These are phyloP conservation scores for Rubia peregrina DNA, from an alignment of 305 asterid species.

Conservation along the genomic window DNA sequence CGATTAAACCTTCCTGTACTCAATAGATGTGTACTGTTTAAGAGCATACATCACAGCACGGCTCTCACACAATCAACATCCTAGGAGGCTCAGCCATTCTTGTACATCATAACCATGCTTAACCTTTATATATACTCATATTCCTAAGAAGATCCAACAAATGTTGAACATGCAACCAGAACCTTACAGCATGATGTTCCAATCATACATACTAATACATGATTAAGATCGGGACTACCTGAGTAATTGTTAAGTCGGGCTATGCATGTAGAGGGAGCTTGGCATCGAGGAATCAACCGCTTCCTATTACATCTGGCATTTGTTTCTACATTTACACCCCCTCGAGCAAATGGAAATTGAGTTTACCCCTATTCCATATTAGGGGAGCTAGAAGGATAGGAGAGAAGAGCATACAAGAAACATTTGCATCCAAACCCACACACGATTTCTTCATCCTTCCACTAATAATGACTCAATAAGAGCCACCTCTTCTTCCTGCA, in stretches of 20 bases:
- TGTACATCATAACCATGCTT: not conserved
- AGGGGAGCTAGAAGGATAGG: not conserved
- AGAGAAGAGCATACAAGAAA: slow-evolving; percentile 7
- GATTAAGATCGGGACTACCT: not conserved
- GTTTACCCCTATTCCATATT: not conserved
- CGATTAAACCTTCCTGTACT: too few species aligned
- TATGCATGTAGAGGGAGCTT: not conserved
- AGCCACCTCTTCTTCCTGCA: slow-evolving; percentile 93
- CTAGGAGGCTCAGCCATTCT: too few species aligned
- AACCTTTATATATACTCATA: not conserved
- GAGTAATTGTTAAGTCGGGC: not conserved
- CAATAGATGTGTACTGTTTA: too few species aligned
- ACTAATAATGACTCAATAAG: slow-evolving; percentile 81
- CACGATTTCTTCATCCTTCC: slow-evolving; percentile 34
- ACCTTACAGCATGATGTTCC: too few species aligned
- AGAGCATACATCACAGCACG: too few species aligned
- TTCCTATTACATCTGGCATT: not conserved
- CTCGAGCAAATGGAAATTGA: not conserved
- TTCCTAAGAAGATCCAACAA: not conserved
- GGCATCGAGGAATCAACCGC: not conserved
- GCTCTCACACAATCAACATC: too few species aligned
- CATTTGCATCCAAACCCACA: not conserved
- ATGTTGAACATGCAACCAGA: not conserved
- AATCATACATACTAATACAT: not conserved
- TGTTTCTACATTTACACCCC: not conserved